phyloP scores from a whole-genome alignment of 352 stramenopile genomes.

The Globisporangium splendens region DNA sequence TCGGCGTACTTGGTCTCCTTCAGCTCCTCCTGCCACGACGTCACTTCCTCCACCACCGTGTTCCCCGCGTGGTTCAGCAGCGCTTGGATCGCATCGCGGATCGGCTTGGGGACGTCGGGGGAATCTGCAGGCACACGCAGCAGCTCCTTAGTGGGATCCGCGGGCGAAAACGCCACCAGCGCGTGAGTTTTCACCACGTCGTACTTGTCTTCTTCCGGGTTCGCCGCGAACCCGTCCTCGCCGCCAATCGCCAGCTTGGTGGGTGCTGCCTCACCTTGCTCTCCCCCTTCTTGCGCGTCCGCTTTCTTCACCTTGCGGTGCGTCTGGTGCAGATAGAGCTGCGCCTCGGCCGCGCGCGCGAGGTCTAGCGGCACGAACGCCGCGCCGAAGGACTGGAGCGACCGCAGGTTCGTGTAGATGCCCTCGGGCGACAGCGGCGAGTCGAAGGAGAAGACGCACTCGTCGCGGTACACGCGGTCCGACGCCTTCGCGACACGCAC shows the following conservation, averaged over 20 bases:
- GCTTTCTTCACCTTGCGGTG: constrained; percentile 31
- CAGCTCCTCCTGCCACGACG: constrained; percentile 81
- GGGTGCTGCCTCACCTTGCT: constrained; percentile 18
- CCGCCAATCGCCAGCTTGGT: constrained; percentile 96
- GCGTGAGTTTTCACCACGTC: constrained; percentile 76
- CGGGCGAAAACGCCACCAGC: constrained; percentile 67
- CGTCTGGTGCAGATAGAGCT: constrained; percentile 80
- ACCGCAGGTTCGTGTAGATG: constrained; percentile 92
- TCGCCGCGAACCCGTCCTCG: constrained; percentile 91
- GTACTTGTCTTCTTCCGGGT: constrained; percentile 81
- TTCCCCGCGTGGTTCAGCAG: constrained; percentile 76
- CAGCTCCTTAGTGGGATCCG: constrained; percentile 31
- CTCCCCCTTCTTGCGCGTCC: not conserved
- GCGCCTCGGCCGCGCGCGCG: constrained; percentile 18
- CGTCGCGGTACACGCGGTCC: constrained; percentile 93
- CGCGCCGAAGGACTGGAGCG: constrained; percentile 91
- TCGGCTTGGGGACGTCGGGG: constrained; percentile 31
- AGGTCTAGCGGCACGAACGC: constrained; percentile 61
- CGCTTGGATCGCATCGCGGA: constrained; percentile 55
- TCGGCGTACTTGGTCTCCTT: constrained; percentile 76
- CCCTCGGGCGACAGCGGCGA: constrained; percentile 61
- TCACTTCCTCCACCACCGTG: constrained; percentile 72
- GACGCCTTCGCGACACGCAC: constrained; percentile 49
- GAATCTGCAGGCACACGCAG: constrained; percentile 29
- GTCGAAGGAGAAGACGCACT: constrained; percentile 98